These are phyloP conservation scores for Haematococcus sp. DNA, from an alignment of 139 green algal species.

Conservation along the genomic window DNA sequence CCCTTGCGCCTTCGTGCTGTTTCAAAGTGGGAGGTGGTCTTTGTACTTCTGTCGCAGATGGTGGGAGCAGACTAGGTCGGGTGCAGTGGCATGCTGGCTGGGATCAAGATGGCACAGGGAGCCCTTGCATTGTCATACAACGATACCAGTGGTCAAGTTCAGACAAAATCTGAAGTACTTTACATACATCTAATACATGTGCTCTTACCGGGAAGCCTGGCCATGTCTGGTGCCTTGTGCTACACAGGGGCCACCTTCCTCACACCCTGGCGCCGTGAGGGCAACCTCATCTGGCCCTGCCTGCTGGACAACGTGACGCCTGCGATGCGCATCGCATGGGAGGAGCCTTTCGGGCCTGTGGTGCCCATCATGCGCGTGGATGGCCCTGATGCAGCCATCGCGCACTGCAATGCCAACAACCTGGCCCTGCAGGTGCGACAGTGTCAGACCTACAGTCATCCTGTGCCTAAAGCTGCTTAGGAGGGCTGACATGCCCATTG, in stretches of 20 bases:
- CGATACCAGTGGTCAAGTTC: too few relatives aligned
- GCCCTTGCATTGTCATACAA: too few relatives aligned
- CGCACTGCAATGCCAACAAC: slow-evolving; percentile 81
- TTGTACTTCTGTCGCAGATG: too few relatives aligned
- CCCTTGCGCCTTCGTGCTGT: too few relatives aligned
- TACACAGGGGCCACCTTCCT: slow-evolving; percentile 57
- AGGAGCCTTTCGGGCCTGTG: slow-evolving; percentile 97
- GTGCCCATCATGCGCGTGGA: slow-evolving; percentile 87
- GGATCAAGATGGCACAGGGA: too few relatives aligned
- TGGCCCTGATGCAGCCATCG: slow-evolving; percentile 52
- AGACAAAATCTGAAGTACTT: too few relatives aligned
- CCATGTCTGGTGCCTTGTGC: background rate
- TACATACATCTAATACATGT: too few relatives aligned
- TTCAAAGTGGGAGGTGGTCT: too few relatives aligned
- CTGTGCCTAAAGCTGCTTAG: too few relatives aligned
- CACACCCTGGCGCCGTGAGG: slow-evolving; percentile 70
- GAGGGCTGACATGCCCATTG: background rate
- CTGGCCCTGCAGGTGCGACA: slow-evolving; percentile 75
- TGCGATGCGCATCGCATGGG: slow-evolving; percentile 91
- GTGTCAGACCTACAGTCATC: too few relatives aligned
- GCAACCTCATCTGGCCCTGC: slow-evolving; percentile 93
- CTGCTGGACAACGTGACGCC: slow-evolving; percentile 87
- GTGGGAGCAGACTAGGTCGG: too few relatives aligned
- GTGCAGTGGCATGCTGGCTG: background rate
- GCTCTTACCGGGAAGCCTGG: too few relatives aligned